Conservation (phyloP, 2,329 filamentous ascomycete species). For the Diaporthe sp. region DNA sequence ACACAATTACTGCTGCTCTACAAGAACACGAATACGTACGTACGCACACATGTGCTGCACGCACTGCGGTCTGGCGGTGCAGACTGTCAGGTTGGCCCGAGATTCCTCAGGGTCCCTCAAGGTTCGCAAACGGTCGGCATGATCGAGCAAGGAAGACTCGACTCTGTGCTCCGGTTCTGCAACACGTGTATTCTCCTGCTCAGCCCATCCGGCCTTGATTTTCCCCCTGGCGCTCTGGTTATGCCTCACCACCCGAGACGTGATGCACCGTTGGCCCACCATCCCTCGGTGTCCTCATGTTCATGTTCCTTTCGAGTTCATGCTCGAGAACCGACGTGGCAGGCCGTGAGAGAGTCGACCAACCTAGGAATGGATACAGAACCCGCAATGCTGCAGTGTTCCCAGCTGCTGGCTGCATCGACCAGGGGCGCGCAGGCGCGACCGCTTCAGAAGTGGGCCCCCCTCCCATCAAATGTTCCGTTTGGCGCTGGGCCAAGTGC, state of each 20-base stretch:
- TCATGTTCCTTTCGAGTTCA: background rate
- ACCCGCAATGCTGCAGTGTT: conserved; percentile 9
- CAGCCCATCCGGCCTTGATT: background rate
- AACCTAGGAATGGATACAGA: background rate
- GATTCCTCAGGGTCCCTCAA: background rate
- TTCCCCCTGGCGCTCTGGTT: background rate
- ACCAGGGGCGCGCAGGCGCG: conserved; percentile 15
- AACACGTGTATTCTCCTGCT: background rate
- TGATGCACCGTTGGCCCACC: background rate
- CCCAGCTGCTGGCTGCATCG: conserved; percentile 2
- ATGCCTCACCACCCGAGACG: background rate
- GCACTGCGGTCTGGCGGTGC: background rate
- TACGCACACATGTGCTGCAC: background rate
- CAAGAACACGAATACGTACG: background rate
- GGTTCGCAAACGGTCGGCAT: background rate
- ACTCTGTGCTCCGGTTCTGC: background rate
- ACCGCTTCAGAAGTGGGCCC: conserved; percentile 19
- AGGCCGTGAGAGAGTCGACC: background rate
- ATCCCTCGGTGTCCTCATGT: background rate
- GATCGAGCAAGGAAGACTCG: conserved; percentile 1
- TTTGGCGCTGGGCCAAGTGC: conserved; percentile 25
- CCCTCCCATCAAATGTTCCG: conserved; percentile 25
- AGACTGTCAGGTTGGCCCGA: background rate
- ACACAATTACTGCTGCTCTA: background rate
- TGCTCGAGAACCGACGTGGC: conserved; percentile 5